A percentile compares a stretch with the other conserved stretches of the same genome.
Conservation (phyloP, 352 stramenopile species). For the Thalassiosira mediterranea region DNA sequence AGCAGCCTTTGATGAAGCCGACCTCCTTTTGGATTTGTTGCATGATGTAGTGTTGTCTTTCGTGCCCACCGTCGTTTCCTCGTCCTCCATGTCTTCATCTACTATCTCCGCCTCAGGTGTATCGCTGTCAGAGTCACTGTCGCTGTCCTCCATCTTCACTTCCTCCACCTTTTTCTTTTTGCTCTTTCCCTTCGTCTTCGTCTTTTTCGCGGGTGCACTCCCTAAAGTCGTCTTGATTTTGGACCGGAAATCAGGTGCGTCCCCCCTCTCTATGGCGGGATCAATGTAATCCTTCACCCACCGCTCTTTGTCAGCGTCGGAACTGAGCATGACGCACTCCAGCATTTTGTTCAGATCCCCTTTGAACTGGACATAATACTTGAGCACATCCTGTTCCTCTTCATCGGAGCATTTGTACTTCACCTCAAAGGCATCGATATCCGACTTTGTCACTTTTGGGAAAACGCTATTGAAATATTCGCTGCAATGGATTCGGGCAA, state of each 20-base stretch:
- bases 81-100: conserved; percentile 41
- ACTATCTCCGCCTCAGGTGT: conserved; percentile 56
- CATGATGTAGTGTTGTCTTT: conserved; percentile 19
- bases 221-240: conserved; percentile 55
- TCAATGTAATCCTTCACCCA: conserved; percentile 82
- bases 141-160: conserved; percentile 44
- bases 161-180: conserved; percentile 38
- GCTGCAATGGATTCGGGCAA: background rate
- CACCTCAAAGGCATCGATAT: conserved; percentile 77
- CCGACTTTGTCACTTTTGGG: conserved; percentile 66
- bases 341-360: conserved; percentile 80
- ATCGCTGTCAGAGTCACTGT: conserved; percentile 39
- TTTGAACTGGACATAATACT: conserved; percentile 74
- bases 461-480: conserved; percentile 82
- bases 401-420: conserved; percentile 84
- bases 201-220: conserved; percentile 48
- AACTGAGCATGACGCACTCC: conserved; percentile 79
- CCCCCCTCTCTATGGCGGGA: conserved; percentile 65
- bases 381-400: conserved; percentile 79
- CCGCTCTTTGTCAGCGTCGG: conserved; percentile 59
- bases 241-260: conserved; percentile 50
- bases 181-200: conserved; percentile 33
- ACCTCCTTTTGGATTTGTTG: conserved; percentile 5
- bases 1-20: background rate
- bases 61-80: conserved; percentile 11